A percentile compares a stretch with the other conserved stretches of the same genome.
Evolutionary conservation across 768 basidiomycete genomes (phyloP).

Genomic region (Leccinum sublutescens): DNA sequence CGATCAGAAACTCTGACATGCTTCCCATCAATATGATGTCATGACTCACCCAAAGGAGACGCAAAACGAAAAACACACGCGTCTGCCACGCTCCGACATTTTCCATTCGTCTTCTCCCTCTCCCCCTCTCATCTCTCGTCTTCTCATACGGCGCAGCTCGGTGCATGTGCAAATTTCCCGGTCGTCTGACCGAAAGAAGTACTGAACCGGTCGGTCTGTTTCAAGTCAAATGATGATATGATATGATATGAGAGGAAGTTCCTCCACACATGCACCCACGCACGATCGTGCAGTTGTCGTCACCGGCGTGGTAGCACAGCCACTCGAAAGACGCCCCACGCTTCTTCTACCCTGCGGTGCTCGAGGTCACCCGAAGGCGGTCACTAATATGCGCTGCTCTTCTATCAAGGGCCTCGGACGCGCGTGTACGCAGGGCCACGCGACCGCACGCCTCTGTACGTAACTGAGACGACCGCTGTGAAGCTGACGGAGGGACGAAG

Average conservation of each 20-base stretch:
- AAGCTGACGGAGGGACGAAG: background rate
- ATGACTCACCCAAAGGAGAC: constrained; percentile 17
- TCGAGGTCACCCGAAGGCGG: constrained; percentile 2
- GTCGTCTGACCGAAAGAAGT: constrained; percentile 4
- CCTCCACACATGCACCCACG: background rate
- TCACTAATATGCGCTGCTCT: background rate
- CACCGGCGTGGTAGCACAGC: background rate
- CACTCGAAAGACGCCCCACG: background rate
- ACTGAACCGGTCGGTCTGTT: background rate
- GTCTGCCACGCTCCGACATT: constrained; percentile 19
- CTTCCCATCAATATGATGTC: constrained; percentile 13
- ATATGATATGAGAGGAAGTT: background rate
- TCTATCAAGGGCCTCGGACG: constrained; percentile 14
- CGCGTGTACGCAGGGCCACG: constrained; percentile 4
- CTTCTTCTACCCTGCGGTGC: constrained; percentile 7
- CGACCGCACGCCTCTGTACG: constrained; percentile 10
- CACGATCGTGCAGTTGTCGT: background rate
- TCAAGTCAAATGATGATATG: background rate
- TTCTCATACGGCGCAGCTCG: background rate
- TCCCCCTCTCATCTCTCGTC: background rate
- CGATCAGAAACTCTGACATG: constrained; percentile 7
- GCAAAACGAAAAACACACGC: constrained; percentile 24
- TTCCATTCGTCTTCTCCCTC: background rate
- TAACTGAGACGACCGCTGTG: background rate
- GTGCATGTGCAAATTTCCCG: background rate